Evolutionary conservation across 345 rosid species (phyloP), one percentile per base, ranked within the genome.

Genomic region (Corchorus capsularis): DNA sequence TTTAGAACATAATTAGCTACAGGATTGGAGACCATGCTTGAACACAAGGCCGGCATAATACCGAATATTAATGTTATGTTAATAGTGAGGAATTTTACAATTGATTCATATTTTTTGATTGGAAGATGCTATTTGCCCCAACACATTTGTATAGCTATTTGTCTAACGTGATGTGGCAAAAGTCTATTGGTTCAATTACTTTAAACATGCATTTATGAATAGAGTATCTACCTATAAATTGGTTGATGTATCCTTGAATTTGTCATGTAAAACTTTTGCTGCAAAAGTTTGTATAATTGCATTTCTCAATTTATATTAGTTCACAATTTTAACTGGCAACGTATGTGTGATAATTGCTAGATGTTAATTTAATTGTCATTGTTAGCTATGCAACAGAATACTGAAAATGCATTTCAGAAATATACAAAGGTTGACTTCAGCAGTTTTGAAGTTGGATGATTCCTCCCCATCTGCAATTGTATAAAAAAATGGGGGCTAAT

Each of bases 171-270:
- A 22, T 20, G 37, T 5, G 71, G 47, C 6, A 63, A 8, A 19
- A 20, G 46, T 45, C n/a, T 66, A 47, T 67, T 67, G n/a, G 13
- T 66, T 45, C 71, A 66, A 45, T 27, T 27, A 27, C 71, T 66
- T 43, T 45, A n/a, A 63, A 63, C 27, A 17, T 63, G 0, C 27
- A 63, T 16, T 39, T 63, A 63, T 63, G 49, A 63, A 63, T 39
- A 4, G 49, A 39, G 39, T 20, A 63, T 14, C 7, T 17, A 39
- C 14, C 69, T n/a, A 39, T 63, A 27, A 39, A 17, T 63, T 8
- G 71, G n/a, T 27, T 8, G 47, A 39, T 60, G 9, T 63, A 15
- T 17, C 47, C 27, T 63, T 63, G 49, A 63, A 39, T 39, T 63
- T 63, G 14, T 63, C 4, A 63, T 37, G 9, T 39, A 63, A 63